Evolutionary conservation across 768 basidiomycete species (phyloP), one percentile per base, ranked within the genome.

Genomic region (Pleurotus eryngii): DNA sequence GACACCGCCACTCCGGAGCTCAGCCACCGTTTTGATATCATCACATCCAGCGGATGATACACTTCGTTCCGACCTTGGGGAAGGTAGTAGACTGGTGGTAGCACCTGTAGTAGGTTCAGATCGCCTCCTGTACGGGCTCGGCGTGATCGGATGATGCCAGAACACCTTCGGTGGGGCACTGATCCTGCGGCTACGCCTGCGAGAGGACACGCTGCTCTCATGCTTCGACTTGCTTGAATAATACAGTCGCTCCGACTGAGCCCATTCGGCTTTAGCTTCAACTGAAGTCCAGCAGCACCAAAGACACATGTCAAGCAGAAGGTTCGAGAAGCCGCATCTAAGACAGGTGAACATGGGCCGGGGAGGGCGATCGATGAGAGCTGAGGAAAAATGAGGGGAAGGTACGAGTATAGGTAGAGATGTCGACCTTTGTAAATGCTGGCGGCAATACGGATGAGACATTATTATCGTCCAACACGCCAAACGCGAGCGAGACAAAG

Each of bases 261-360:
- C 74, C 60, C 76, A 78, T 46, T 68, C 70, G 51, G 65, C 71
- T 59, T 70, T 69, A 4, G 78, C 74, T 51, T 68, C 72, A 15
- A 69, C 63, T 22, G 77, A 80, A 4, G 76, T 72, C 78, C 79
- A 81, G 60, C 72, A 65, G 64, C 80, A 80, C 77, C 79, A 81
- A 15, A 81, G 64, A 68, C 79, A 81, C 58, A 81, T 69, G 22
- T 80, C 76, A 56, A 81, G 70, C 61, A 76, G 73, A 45, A 77
- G 71, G 50, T 81, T 81, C 37, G 72, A 67, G 55, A 79, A 80
- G 9, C 79, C 79, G 56, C 80, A 81, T 47, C 64, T 71, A 30
- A 59, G 68, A 68, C 80, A 81, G n/a, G 71, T 72, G 60, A 81
- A 81, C 49, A 75, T 63, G 0, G 78, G 78, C 51, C 77, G 71